These are phyloP conservation scores for Alternaria sp. DNA, from an alignment of 2,329 filamentous ascomycete genomes.

Conservation along the genomic window DNA sequence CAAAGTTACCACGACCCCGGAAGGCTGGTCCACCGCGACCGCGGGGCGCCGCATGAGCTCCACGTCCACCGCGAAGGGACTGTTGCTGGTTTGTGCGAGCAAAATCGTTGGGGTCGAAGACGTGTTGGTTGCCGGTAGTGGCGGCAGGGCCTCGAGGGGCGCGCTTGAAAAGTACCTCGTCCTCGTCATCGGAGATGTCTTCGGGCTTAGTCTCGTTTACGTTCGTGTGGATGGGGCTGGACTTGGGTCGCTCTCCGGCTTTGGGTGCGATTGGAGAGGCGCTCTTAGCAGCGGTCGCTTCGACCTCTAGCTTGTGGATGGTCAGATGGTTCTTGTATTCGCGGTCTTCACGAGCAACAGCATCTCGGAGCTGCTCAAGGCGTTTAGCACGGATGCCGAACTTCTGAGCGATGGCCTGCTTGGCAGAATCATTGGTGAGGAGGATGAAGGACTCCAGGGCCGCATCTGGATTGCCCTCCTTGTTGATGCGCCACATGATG, in stretches of 20 bases:
- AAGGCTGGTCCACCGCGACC: constrained; percentile 32
- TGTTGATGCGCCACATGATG: constrained; percentile 59
- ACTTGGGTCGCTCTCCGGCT: constrained; percentile 33
- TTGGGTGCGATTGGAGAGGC: constrained; percentile 21
- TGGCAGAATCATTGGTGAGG: constrained; percentile 56
- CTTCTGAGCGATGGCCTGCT: constrained; percentile 55
- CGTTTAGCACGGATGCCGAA: constrained; percentile 59
- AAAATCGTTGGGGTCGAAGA: constrained; percentile 58
- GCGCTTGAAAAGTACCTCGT: constrained; percentile 48
- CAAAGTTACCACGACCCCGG: constrained; percentile 39
- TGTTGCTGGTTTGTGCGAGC: constrained; percentile 45
- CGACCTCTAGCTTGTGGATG: constrained; percentile 46
- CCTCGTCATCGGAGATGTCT: constrained; percentile 45
- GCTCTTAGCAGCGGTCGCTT: constrained; percentile 26
- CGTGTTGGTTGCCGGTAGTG: constrained; percentile 36
- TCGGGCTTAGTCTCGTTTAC: constrained; percentile 23
- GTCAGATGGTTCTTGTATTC: constrained; percentile 52
- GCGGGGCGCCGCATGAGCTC: constrained; percentile 28
- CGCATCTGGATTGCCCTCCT: constrained; percentile 55
- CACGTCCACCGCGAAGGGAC: constrained; percentile 42
- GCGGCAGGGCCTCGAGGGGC: constrained; percentile 44
- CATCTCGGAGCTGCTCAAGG: constrained; percentile 57
- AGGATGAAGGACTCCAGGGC: constrained; percentile 59
- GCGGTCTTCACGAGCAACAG: constrained; percentile 56
- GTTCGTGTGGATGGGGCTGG: constrained; percentile 27